Percentiles rank a stretch among this genome's conserved stretches.
These are phyloP conservation scores for Lithospermum erythrorhizon DNA, from an alignment of 257 asterid species.

Conservation along the genomic window DNA sequence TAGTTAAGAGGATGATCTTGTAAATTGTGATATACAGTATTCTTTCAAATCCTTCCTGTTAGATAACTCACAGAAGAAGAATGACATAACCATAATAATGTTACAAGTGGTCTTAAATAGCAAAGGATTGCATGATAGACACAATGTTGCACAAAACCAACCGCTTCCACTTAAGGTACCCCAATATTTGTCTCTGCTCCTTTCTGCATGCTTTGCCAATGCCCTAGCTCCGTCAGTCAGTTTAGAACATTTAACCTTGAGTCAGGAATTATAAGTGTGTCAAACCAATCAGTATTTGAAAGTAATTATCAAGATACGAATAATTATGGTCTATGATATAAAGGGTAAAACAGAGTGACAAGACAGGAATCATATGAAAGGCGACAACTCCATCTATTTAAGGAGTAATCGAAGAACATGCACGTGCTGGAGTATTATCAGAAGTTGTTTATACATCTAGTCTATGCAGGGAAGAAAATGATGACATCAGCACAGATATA, in stretches of 20 bases:
- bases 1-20: too few species aligned
- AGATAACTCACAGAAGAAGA: not conserved
- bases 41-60: too few species aligned
- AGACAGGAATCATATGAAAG: not conserved
- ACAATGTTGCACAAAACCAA: slow-evolving; percentile 24
- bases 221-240: slow-evolving; percentile 87
- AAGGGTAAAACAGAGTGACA: not conserved
- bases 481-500: slow-evolving; percentile 40
- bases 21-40: too few species aligned
- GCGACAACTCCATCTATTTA: not conserved
- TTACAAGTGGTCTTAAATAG: not conserved
- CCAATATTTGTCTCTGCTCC: slow-evolving; percentile 72
- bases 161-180: slow-evolving; percentile 62
- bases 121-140: not conserved
- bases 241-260: slow-evolving; percentile 56
- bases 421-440: slow-evolving; percentile 4
- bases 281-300: slow-evolving; percentile 10
- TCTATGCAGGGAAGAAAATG: slow-evolving; percentile 45
- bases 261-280: slow-evolving; percentile 14
- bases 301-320: not conserved
- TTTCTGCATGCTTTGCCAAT: slow-evolving; percentile 55
- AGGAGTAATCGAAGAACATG: not conserved
- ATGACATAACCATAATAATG: not conserved
- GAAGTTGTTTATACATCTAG: slow-evolving; percentile 41
- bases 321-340: not conserved